phyloP scores from a whole-genome alignment of 2,329 filamentous ascomycete genomes.

The Diaporthe humulicola region DNA sequence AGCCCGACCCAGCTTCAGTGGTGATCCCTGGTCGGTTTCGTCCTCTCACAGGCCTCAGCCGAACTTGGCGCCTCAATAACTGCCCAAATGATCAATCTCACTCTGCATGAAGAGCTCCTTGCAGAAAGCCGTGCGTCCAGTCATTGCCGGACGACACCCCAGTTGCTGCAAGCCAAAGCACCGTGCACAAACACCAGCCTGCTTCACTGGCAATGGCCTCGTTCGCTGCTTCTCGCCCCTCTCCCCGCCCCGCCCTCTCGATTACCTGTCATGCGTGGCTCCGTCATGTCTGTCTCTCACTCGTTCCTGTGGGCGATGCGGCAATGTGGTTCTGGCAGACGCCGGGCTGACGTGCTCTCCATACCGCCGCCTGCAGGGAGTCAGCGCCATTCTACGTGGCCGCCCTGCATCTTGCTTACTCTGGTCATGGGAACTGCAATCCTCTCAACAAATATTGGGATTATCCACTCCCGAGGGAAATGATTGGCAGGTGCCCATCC shows the following conservation, averaged over 20 bases:
- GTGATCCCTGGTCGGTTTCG: background rate
- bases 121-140: background rate
- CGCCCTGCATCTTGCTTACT: conserved; percentile 17
- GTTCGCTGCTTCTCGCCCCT: background rate
- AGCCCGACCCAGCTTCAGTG: background rate
- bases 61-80: conserved; percentile 19
- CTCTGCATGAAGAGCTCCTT: conserved; percentile 24
- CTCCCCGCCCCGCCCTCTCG: background rate
- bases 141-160: background rate
- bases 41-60: background rate
- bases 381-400: conserved; percentile 24
- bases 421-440: conserved; percentile 26
- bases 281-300: conserved; percentile 3
- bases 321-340: conserved; percentile 15
- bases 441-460: conserved; percentile 15
- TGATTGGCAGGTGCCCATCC: conserved; percentile 7
- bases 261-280: background rate
- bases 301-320: background rate
- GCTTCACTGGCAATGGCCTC: background rate
- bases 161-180: conserved; percentile 19
- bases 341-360: conserved; percentile 19
- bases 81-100: conserved; percentile 30
- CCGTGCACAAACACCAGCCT: conserved; percentile 1
- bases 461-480: background rate
- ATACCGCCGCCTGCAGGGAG: conserved; percentile 20